phyloP scores from a whole-genome alignment of 768 basidiomycete genomes.

The Fomitopsis pulvina region DNA sequence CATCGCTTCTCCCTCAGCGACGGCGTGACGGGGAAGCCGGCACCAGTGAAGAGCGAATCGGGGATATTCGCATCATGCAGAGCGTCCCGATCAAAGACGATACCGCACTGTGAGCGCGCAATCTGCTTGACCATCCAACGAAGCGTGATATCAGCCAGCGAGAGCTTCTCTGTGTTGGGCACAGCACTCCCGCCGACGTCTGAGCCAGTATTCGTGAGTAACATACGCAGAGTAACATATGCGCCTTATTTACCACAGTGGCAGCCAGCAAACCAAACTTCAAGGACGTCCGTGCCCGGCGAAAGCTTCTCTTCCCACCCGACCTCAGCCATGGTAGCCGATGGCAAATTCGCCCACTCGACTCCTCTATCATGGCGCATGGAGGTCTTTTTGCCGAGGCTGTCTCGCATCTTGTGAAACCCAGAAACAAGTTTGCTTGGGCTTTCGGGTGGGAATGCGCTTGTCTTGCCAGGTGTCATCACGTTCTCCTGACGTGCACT shows the following conservation, averaged over 20 bases:
- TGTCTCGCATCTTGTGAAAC: not conserved
- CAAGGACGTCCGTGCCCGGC: slow-evolving; percentile 47
- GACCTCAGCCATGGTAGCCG: not conserved
- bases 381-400: not conserved
- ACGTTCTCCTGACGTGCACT: not conserved
- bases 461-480: not conserved
- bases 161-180: slow-evolving; percentile 30
- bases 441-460: not conserved
- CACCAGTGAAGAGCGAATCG: slow-evolving; percentile 12
- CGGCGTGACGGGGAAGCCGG: slow-evolving; percentile 11
- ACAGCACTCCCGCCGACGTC: slow-evolving; percentile 69
- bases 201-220: slow-evolving; percentile 16
- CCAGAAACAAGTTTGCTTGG: not conserved
- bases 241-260: slow-evolving; percentile 48
- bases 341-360: not conserved
- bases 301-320: not conserved
- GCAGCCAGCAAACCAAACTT: slow-evolving; percentile 78
- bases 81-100: slow-evolving; percentile 47
- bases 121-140: slow-evolving; percentile 78
- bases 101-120: slow-evolving; percentile 47
- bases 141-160: slow-evolving; percentile 55
- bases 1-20: not conserved
- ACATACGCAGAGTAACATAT: not conserved
- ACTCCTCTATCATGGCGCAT: not conserved
- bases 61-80: slow-evolving; percentile 39